Conservation (phyloP, 371 early-diverging fungal species). For the Choanephora cucurbitarum region DNA sequence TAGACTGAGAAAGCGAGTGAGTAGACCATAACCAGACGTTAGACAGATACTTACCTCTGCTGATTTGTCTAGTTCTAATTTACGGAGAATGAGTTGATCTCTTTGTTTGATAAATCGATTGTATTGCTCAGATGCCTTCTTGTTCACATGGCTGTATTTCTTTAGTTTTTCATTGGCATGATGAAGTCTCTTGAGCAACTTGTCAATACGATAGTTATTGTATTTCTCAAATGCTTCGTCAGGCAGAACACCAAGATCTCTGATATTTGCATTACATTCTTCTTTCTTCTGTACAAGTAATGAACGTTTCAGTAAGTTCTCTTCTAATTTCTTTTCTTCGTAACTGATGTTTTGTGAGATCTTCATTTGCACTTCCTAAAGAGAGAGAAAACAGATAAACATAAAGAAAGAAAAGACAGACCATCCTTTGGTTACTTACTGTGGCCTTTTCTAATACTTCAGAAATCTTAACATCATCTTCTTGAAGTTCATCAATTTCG, state of each 20-base stretch:
- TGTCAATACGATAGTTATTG: slow-evolving; percentile 46
- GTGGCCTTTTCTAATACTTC: slow-evolving; percentile 55
- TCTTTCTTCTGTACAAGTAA: slow-evolving; percentile 84
- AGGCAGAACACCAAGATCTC: slow-evolving; percentile 95
- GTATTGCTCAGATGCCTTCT: slow-evolving; percentile 97
- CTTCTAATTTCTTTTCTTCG: slow-evolving; percentile 72
- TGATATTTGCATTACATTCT: slow-evolving; percentile 83
- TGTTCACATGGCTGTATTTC: slow-evolving; percentile 93
- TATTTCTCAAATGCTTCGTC: slow-evolving; percentile 90
- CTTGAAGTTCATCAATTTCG: slow-evolving; percentile 39
- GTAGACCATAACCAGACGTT: no score
- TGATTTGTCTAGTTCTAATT: slow-evolving; percentile 85
- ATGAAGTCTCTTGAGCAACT: slow-evolving; percentile 76
- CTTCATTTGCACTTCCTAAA: slow-evolving; percentile 27
- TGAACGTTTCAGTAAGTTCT: slow-evolving; percentile 76
- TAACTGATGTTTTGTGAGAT: slow-evolving; percentile 23
- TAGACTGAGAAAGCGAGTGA: slow-evolving; percentile 58
- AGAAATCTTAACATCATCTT: slow-evolving; percentile 39
- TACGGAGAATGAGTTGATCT: slow-evolving; percentile 78
- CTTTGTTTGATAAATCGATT: slow-evolving; percentile 90
- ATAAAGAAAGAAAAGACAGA: no score
- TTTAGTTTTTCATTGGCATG: slow-evolving; percentile 83
- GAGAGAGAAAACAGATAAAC: background rate
- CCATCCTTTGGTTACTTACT: no score
- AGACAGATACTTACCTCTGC: slow-evolving; percentile 66